Base-by-base conservation (phyloP, 139 green algal genomes). In the Volvox africanus region DNA sequence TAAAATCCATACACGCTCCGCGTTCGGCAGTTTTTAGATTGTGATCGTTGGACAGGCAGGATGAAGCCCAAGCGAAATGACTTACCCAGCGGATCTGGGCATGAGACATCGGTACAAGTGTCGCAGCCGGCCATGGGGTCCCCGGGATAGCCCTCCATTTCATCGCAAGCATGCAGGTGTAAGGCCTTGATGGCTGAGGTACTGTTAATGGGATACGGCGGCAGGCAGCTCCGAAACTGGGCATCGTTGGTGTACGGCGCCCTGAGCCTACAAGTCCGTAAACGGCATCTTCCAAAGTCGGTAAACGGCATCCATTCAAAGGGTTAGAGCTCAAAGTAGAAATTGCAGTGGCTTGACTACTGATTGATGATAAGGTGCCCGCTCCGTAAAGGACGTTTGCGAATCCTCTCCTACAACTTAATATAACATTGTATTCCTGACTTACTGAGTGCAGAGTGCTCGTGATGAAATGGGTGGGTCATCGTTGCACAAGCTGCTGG, bases 401-500 rank as follows among this genome's bases (percentile, higher is more conserved):
- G n/a, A n/a, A n/a, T n/a, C n/a, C n/a, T n/a, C n/a, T n/a, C n/a
- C n/a, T n/a, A n/a, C n/a, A n/a, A n/a, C n/a, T n/a, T n/a, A n/a
- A n/a, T n/a, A n/a, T n/a, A n/a, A n/a, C n/a, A n/a, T n/a, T n/a
- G n/a, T n/a, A n/a, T n/a, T n/a, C n/a, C n/a, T 71, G 67, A 33
- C 83, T 82, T 30, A 89, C 84, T 30, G 11, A 36, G 1, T 69
- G 19, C 84, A 89, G 5, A 79, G 32, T 37, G 67, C 36, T 21
- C 18, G 37, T 32, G 12, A 21, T 50, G 14, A 90, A 35, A 32
- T 61, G n/a, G 6, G 86, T 0, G n/a, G n/a, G 61, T 90, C 86
- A 35, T 90, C 86, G 71, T 20, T 55, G 86, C 86, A 90, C 35
- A 90, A 28, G 30, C 69, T 90, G 86, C 86, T 90, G 0, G 71